Percentiles rank a stretch among this genome's conserved stretches.
These are phyloP conservation scores for Fusarium nodosum DNA, from an alignment of 2,329 filamentous ascomycete genomes.

Conservation along the genomic window DNA sequence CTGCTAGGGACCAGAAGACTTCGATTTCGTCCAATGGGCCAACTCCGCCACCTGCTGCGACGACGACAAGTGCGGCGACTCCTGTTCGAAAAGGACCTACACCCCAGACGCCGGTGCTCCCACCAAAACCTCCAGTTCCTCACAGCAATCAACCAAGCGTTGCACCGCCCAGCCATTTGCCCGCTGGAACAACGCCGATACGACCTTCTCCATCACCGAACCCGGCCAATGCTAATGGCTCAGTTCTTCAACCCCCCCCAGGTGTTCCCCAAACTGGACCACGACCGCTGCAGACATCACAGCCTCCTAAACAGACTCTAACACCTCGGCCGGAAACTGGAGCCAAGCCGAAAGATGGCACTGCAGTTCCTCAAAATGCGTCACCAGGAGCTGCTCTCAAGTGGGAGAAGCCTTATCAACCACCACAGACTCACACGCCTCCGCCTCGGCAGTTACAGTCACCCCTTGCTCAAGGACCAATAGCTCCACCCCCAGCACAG, in stretches of 20 bases:
- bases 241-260: conserved; percentile 57
- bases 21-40: conserved; percentile 46
- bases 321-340: conserved; percentile 54
- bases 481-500: conserved; percentile 39
- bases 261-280: conserved; percentile 52
- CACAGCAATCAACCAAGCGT: conserved; percentile 46
- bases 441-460: conserved; percentile 48
- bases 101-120: conserved; percentile 54
- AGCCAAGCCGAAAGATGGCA: conserved; percentile 51
- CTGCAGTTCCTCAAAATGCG: conserved; percentile 40
- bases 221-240: conserved; percentile 48
- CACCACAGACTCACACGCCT: conserved; percentile 49
- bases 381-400: conserved; percentile 52
- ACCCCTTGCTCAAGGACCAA: conserved; percentile 41
- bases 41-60: conserved; percentile 43
- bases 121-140: conserved; percentile 52
- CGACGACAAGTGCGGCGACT: conserved; percentile 36
- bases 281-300: conserved; percentile 52
- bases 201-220: conserved; percentile 52
- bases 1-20: conserved; percentile 53
- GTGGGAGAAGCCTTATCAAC: conserved; percentile 60
- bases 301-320: conserved; percentile 51
- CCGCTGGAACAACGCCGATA: conserved; percentile 48
- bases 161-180: conserved; percentile 50
- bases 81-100: conserved; percentile 49